These are phyloP conservation scores for Diaporthe aspalathi DNA, from an alignment of 2,329 filamentous ascomycete genomes.

Conservation along the genomic window DNA sequence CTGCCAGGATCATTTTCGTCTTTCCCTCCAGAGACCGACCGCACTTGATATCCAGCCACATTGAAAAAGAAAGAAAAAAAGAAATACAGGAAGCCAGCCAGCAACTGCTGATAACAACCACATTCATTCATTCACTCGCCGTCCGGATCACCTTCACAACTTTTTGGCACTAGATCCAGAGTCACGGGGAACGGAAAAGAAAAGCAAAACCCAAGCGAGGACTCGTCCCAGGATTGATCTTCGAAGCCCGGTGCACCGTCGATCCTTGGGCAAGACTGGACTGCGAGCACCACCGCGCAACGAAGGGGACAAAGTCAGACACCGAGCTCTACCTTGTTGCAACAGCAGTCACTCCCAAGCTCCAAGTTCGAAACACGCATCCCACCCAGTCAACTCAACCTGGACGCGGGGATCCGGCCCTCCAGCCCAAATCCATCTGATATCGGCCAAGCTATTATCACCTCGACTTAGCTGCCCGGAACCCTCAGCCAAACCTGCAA, in stretches of 20 bases:
- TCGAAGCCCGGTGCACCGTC: constrained; percentile 27
- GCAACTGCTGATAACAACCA: too few species aligned
- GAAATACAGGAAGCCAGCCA: too few species aligned
- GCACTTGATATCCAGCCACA: constrained; percentile 7
- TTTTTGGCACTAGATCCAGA: constrained; percentile 14
- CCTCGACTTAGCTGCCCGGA: constrained; percentile 4
- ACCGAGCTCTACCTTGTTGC: background rate
- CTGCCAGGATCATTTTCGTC: constrained; percentile 13
- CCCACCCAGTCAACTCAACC: constrained; percentile 10
- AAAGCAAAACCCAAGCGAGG: background rate
- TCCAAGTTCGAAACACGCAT: constrained; percentile 14
- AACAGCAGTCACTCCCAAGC: constrained; percentile 24
- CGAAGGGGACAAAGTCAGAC: constrained; percentile 21
- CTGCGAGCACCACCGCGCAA: background rate
- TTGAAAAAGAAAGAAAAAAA: background rate
- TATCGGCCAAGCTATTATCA: constrained; percentile 21
- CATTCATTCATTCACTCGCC: constrained; percentile 5
- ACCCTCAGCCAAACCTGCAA: constrained; percentile 20
- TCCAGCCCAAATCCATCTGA: constrained; percentile 15
- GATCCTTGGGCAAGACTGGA: constrained; percentile 1
- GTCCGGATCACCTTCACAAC: background rate
- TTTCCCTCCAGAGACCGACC: constrained; percentile 27
- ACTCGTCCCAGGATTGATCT: constrained; percentile 1
- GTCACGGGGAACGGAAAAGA: background rate
- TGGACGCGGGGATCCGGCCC: background rate